These are phyloP conservation scores for Aspergillus indologenus DNA, from an alignment of 495 filamentous ascomycete genomes.

Conservation along the genomic window DNA sequence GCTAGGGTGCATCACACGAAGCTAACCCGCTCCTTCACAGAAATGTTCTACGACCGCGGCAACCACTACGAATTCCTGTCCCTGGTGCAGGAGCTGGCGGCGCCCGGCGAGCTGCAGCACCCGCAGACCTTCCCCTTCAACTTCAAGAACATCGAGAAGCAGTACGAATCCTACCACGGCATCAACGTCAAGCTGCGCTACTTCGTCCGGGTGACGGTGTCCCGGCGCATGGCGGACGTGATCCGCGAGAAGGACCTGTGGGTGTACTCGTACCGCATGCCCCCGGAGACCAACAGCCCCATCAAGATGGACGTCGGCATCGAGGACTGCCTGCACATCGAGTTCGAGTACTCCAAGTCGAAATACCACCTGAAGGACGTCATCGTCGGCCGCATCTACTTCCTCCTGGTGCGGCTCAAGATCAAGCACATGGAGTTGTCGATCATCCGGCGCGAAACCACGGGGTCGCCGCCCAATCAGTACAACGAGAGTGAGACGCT, in stretches of 20 bases:
- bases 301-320: slow-evolving; percentile 99
- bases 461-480: slow-evolving; percentile 97
- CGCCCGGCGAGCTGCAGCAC: slow-evolving; percentile 95
- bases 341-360: slow-evolving; percentile 98
- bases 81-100: slow-evolving; percentile 90
- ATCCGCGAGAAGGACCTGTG: slow-evolving; percentile 99
- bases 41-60: slow-evolving; percentile 99
- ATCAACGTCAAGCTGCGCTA: slow-evolving; percentile 99
- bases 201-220: slow-evolving; percentile 95
- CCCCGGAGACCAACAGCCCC: slow-evolving; percentile 92
- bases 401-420: slow-evolving; percentile 94
- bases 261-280: slow-evolving; percentile 98
- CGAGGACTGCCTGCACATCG: slow-evolving; percentile 98
- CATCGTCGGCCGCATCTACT: slow-evolving; percentile 98
- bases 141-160: slow-evolving; percentile 99
- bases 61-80: slow-evolving; percentile 99
- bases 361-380: slow-evolving; percentile 99
- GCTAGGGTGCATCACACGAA: not conserved
- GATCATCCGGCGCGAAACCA: slow-evolving; percentile 96
- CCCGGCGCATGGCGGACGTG: slow-evolving; percentile 94
- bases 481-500: slow-evolving; percentile 99
- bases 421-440: slow-evolving; percentile 99
- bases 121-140: slow-evolving; percentile 99
- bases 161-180: slow-evolving; percentile 99
- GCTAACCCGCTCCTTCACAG: slow-evolving; percentile 34